Conservation (phyloP, 306 rosid genomes). For the Gynostemma pentaphyllum region DNA sequence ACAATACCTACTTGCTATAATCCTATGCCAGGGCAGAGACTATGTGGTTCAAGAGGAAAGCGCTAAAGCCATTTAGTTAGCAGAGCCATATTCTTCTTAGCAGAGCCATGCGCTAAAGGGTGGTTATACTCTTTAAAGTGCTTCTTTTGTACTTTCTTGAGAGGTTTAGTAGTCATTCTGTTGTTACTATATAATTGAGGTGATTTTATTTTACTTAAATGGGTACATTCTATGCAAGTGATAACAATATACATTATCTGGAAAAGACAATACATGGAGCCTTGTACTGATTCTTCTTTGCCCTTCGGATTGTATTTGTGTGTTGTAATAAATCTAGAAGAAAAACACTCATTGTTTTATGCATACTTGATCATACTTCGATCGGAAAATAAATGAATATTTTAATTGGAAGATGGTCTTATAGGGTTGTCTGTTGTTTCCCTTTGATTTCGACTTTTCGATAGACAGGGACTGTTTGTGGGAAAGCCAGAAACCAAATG, state of each 20-base stretch:
- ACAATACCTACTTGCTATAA: too few relatives aligned
- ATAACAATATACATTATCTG: background rate
- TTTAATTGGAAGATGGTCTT: background rate
- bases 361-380: too few relatives aligned
- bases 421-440: background rate
- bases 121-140: background rate
- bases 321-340: background rate
- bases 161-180: too few relatives aligned
- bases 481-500: slow-evolving; percentile 37
- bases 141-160: too few relatives aligned
- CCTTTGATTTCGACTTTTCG: background rate
- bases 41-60: too few relatives aligned
- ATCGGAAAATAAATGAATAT: background rate
- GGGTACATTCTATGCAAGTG: background rate
- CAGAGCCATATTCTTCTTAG: too few relatives aligned
- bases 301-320: background rate
- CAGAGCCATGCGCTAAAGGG: too few relatives aligned
- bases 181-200: background rate
- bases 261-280: background rate
- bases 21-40: too few relatives aligned
- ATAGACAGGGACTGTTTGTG: slow-evolving; percentile 33
- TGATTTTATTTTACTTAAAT: background rate
- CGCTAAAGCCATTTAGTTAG: too few relatives aligned
- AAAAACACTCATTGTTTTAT: background rate
- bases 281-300: background rate